These are phyloP conservation scores for Nicotiana tabacum DNA, from an alignment of 257 asterid species.

Conservation along the genomic window DNA sequence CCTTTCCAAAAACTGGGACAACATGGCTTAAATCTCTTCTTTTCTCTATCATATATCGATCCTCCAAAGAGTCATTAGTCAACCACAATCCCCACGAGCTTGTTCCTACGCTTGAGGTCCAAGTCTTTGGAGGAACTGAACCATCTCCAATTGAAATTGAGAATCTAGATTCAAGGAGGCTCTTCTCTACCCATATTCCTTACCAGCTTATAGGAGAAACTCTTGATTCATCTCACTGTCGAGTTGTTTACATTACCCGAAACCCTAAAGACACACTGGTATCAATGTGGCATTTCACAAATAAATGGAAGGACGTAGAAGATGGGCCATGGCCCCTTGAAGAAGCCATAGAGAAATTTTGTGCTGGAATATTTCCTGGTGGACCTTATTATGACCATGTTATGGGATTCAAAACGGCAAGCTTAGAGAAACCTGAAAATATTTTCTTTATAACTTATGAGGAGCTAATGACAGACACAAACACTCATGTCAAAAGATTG, in stretches of 20 bases:
- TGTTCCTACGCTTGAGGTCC: slow-evolving; percentile 11
- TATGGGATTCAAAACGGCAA: slow-evolving; percentile 5
- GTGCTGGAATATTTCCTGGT: not conserved
- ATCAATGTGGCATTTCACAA: not conserved
- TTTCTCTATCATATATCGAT: not conserved
- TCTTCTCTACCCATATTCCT: slow-evolving; percentile 4
- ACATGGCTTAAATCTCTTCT: slow-evolving; percentile 17
- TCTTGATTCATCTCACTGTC: not conserved
- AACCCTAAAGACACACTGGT: too few species aligned
- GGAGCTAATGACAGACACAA: not conserved
- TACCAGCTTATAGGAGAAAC: not conserved
- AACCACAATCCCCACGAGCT: slow-evolving; percentile 1
- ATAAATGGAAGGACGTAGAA: not conserved
- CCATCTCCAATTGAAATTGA: not conserved
- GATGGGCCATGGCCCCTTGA: not conserved
- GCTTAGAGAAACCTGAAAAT: not conserved
- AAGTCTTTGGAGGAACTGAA: not conserved
- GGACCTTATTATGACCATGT: slow-evolving; percentile 18
- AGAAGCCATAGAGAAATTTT: not conserved
- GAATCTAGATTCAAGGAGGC: not conserved
- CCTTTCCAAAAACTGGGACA: slow-evolving; percentile 13
- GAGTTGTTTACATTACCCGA: not conserved
- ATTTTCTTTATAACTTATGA: slow-evolving; percentile 11
- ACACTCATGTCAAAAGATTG: slow-evolving; percentile 3
- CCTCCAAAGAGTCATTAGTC: not conserved